Evolutionary conservation across 257 asterid species (phyloP).

Genomic region (Thymus mandschuricus): DNA sequence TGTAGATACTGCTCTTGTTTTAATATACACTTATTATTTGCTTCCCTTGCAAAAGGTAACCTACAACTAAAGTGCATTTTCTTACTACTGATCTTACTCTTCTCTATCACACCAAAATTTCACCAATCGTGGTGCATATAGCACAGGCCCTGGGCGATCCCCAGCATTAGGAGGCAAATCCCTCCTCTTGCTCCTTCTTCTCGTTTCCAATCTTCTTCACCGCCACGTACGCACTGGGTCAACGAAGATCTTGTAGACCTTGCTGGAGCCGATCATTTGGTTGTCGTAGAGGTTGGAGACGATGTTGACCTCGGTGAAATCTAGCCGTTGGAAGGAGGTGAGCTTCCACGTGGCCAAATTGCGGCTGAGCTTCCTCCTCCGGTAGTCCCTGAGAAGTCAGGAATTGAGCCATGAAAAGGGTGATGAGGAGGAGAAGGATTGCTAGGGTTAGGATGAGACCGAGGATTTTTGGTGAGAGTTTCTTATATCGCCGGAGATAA

Average conservation of each 20-base stretch:
- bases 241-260: slow-evolving; percentile 49
- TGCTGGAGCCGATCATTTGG: slow-evolving; percentile 55
- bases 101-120: slow-evolving; percentile 17
- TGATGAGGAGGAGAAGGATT: slow-evolving; percentile 34
- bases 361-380: slow-evolving; percentile 56
- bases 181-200: slow-evolving; percentile 44
- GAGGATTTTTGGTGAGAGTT: slow-evolving; percentile 46
- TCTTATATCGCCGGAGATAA: slow-evolving; percentile 31
- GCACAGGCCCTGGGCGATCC: slow-evolving; percentile 55
- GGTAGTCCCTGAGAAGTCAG: slow-evolving; percentile 46
- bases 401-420: slow-evolving; percentile 37
- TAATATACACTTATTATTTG: neutral
- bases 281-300: slow-evolving; percentile 40
- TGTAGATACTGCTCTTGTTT: too few species aligned
- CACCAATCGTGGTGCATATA: slow-evolving; percentile 62
- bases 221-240: slow-evolving; percentile 41
- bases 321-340: slow-evolving; percentile 71
- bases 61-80: slow-evolving; percentile 1
- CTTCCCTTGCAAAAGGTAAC: neutral
- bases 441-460: slow-evolving; percentile 56
- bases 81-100: slow-evolving; percentile 8
- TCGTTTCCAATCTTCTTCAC: slow-evolving; percentile 58
- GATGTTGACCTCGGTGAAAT: slow-evolving; percentile 49
- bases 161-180: neutral
- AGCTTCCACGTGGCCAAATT: slow-evolving; percentile 73